Conservation (phyloP, 2,329 filamentous ascomycete genomes). For the Neonectria sp. region DNA sequence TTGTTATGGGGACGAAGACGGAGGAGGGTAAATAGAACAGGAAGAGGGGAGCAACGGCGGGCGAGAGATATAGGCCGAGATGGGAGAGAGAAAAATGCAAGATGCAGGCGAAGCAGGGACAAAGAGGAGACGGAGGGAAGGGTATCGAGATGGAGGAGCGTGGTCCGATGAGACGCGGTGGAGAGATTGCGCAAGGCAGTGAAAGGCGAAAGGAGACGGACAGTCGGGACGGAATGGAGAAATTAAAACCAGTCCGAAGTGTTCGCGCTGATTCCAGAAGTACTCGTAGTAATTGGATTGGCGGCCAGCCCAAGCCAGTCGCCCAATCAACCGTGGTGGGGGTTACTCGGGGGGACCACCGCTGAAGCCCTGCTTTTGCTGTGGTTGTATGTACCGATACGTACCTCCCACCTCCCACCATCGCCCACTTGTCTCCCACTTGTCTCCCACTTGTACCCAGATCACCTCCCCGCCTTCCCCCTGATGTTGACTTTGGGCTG, state of each 20-base stretch:
- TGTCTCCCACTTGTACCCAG: constrained; percentile 20
- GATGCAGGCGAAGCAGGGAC: constrained; percentile 27
- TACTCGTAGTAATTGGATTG: constrained; percentile 32
- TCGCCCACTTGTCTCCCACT: constrained; percentile 20
- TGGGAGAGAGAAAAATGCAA: constrained; percentile 18
- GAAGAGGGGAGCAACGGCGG: constrained; percentile 21
- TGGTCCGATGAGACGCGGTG: constrained; percentile 11
- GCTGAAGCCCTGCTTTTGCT: constrained; percentile 30
- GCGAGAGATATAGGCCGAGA: constrained; percentile 15
- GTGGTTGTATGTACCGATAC: constrained; percentile 28
- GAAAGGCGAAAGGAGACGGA: constrained; percentile 22
- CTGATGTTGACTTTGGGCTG: constrained; percentile 28
- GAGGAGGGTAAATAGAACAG: constrained; percentile 27
- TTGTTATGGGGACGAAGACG: constrained; percentile 27
- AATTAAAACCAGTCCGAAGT: constrained; percentile 45
- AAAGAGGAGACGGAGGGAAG: constrained; percentile 19
- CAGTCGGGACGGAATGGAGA: constrained; percentile 45
- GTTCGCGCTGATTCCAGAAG: constrained; percentile 47
- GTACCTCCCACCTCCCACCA: constrained; percentile 27
- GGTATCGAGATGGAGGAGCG: constrained; percentile 27
- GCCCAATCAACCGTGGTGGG: constrained; percentile 52
- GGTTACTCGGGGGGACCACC: constrained; percentile 44
- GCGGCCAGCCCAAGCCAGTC: constrained; percentile 40
- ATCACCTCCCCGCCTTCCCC: constrained; percentile 29
- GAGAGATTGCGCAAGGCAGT: constrained; percentile 42